Conservation (phyloP, 768 basidiomycete species). For the Mycena floridula region DNA sequence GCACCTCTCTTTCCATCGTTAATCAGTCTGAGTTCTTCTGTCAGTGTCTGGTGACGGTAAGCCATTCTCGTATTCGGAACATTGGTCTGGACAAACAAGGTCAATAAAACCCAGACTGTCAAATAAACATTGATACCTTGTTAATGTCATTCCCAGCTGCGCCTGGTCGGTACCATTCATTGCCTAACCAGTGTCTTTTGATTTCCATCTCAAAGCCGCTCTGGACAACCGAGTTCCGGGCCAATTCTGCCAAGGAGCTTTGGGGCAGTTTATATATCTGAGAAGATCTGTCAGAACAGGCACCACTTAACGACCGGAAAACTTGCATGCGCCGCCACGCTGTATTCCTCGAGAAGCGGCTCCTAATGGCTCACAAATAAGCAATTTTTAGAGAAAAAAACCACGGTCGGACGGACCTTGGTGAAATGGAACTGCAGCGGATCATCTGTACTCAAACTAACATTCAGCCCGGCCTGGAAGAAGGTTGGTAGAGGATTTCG, state of each 20-base stretch:
- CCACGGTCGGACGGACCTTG: constrained; percentile 47
- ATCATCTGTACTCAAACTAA: constrained; percentile 93
- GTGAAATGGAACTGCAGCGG: constrained; percentile 98
- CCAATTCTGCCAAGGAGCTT: constrained; percentile 90
- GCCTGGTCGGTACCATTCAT: constrained; percentile 90
- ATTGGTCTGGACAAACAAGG: constrained; percentile 63
- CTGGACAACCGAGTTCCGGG: constrained; percentile 95
- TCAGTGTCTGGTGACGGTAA: constrained; percentile 86
- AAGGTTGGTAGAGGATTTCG: constrained; percentile 96
- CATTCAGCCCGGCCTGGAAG: constrained; percentile 93
- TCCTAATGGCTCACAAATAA: constrained; percentile 44
- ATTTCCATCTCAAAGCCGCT: constrained; percentile 98
- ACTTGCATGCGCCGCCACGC: constrained; percentile 90
- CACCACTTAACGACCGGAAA: not conserved
- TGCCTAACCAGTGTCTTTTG: constrained; percentile 93
- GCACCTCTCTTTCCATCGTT: no score
- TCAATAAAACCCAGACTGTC: not conserved
- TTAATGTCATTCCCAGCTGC: constrained; percentile 93
- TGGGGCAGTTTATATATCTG: constrained; percentile 97
- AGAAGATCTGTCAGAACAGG: not conserved
- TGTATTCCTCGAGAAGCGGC: constrained; percentile 93
- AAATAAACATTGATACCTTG: constrained; percentile 49
- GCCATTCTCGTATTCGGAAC: constrained; percentile 87
- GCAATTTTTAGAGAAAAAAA: not conserved
- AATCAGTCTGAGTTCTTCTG: constrained; percentile 80